Evolutionary conservation across 2,329 filamentous ascomycete species (phyloP).

Genomic region (Beauveria medogensis): DNA sequence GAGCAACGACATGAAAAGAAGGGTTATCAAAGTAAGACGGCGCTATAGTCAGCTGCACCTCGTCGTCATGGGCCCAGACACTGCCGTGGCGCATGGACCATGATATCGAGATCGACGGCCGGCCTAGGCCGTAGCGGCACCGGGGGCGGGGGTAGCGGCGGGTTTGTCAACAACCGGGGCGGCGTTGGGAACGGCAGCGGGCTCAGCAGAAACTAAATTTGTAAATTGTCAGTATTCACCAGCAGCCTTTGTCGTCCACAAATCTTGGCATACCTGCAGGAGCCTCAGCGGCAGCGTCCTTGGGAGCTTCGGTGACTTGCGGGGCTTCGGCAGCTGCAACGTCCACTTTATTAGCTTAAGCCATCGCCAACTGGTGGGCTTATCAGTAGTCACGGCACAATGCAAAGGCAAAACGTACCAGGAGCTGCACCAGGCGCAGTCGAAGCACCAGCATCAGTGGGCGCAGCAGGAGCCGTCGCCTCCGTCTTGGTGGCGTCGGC

Average conservation of each 20-base stretch:
- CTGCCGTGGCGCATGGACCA: neutral
- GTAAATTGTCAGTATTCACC: neutral
- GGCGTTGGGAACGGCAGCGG: neutral
- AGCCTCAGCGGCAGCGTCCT: constrained; percentile 14
- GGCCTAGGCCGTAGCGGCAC: constrained; percentile 14
- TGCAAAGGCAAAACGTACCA: constrained; percentile 3
- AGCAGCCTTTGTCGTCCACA: neutral
- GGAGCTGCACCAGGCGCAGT: constrained; percentile 10
- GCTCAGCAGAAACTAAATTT: constrained; percentile 3
- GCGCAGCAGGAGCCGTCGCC: constrained; percentile 15
- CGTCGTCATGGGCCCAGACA: neutral
- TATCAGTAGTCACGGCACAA: neutral
- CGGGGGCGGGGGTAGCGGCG: constrained; percentile 17
- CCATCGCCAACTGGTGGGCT: neutral
- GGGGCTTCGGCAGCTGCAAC: constrained; percentile 15
- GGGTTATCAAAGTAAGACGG: constrained; percentile 8
- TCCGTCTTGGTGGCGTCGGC: constrained; percentile 16
- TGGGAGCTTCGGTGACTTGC: constrained; percentile 18
- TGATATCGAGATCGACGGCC: neutral
- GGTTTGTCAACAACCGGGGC: constrained; percentile 8
- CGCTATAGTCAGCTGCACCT: neutral
- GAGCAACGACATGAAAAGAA: constrained; percentile 1
- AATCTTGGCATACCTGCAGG: constrained; percentile 7
- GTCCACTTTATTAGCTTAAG: constrained; percentile 9
- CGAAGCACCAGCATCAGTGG: constrained; percentile 14